Evolutionary conservation across 805 yeast species (phyloP).

Genomic region (Candida tammaniensis): DNA sequence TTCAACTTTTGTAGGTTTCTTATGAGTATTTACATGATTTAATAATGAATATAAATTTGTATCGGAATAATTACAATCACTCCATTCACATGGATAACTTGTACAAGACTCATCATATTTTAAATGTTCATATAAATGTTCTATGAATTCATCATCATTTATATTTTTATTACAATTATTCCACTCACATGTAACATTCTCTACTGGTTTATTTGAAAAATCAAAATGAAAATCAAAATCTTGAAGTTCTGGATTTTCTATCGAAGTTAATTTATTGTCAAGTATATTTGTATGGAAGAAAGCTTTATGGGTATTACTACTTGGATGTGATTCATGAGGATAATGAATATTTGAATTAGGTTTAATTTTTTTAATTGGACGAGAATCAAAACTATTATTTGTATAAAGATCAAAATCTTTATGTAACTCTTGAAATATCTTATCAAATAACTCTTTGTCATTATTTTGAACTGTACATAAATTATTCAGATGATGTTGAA

Average conservation of each 20-base stretch:
- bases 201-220: slow-evolving; percentile 22
- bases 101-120: slow-evolving; percentile 23
- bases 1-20: slow-evolving; percentile 6
- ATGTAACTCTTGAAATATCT: slow-evolving; percentile 36
- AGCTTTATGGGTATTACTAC: slow-evolving; percentile 33
- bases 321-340: slow-evolving; percentile 37
- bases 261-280: neutral
- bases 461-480: slow-evolving; percentile 29
- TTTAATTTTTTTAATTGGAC: neutral
- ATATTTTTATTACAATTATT: slow-evolving; percentile 52
- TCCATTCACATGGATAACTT: slow-evolving; percentile 69
- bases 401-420: slow-evolving; percentile 18
- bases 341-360: slow-evolving; percentile 29
- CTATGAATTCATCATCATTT: slow-evolving; percentile 27
- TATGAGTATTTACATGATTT: slow-evolving; percentile 47
- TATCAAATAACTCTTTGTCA: slow-evolving; percentile 35
- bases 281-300: slow-evolving; percentile 43
- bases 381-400: slow-evolving; percentile 9
- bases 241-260: slow-evolving; percentile 12
- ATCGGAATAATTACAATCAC: slow-evolving; percentile 60
- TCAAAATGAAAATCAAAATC: slow-evolving; percentile 39
- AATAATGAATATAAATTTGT: slow-evolving; percentile 52
- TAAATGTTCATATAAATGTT: slow-evolving; percentile 46
- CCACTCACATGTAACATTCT: slow-evolving; percentile 57
- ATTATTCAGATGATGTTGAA: slow-evolving; percentile 16